A percentile compares a stretch with the other conserved stretches of the same genome.
Evolutionary conservation across 768 basidiomycete species (phyloP).

Genomic region (Hebeloma cylindrosporum): DNA sequence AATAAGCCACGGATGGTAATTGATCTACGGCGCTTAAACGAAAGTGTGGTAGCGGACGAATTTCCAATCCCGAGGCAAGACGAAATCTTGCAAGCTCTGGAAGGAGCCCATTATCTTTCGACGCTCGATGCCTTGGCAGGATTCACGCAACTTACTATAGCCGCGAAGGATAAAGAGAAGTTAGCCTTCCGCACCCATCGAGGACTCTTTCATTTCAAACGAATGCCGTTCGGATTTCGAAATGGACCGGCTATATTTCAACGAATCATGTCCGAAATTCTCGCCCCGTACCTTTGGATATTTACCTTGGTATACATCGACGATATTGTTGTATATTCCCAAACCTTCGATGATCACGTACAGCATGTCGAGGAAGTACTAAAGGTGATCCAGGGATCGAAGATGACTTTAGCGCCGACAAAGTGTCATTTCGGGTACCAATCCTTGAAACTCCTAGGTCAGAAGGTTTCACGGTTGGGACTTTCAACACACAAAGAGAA

Average conservation of each 20-base stretch:
- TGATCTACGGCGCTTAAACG: conserved; percentile 22
- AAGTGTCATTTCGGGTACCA: conserved; percentile 37
- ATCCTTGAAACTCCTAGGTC: conserved; percentile 36
- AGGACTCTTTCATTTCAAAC: conserved; percentile 39
- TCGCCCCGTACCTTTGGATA: conserved; percentile 37
- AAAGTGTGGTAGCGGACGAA: conserved; percentile 17
- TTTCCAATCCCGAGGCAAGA: conserved; percentile 24
- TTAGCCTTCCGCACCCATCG: conserved; percentile 39
- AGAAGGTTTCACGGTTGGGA: conserved; percentile 39
- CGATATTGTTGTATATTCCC: conserved; percentile 38
- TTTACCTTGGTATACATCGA: conserved; percentile 44
- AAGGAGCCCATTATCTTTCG: conserved; percentile 31
- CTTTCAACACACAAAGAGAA: conserved; percentile 39
- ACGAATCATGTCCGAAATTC: conserved; percentile 37
- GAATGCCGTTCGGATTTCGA: conserved; percentile 40
- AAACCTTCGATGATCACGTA: conserved; percentile 30
- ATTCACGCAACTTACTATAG: conserved; percentile 37
- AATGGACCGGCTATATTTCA: conserved; percentile 43
- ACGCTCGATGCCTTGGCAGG: conserved; percentile 30
- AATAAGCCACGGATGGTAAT: conserved; percentile 37
- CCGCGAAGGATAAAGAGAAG: conserved; percentile 27
- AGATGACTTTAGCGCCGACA: conserved; percentile 32
- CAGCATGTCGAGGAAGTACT: conserved; percentile 30
- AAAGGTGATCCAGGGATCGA: conserved; percentile 23
- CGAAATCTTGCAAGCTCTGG: conserved; percentile 28